These are phyloP conservation scores for Pseudogymnoascus sp. DNA, from an alignment of 2,329 filamentous ascomycete species.

Conservation along the genomic window DNA sequence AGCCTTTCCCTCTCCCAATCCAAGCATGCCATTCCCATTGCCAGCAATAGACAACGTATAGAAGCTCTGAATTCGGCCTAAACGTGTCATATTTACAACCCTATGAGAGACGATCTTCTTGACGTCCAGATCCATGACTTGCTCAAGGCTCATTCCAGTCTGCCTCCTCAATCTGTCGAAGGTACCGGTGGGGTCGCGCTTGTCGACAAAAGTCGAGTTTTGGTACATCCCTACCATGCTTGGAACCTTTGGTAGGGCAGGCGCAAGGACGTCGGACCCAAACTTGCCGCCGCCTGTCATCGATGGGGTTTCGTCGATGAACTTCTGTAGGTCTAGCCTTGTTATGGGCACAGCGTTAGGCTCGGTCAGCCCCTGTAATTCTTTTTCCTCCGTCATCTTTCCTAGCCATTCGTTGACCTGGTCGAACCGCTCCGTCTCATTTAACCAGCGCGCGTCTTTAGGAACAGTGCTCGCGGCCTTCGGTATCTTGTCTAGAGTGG, in stretches of 20 bases:
- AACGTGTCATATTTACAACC: conserved; percentile 88
- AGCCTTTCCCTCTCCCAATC: conserved; percentile 85
- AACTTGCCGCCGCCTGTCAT: conserved; percentile 8
- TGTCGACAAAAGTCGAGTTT: conserved; percentile 23
- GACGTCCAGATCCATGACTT: conserved; percentile 51
- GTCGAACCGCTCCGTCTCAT: conserved; percentile 53
- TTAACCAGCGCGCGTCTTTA: conserved; percentile 46
- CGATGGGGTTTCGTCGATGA: conserved; percentile 11
- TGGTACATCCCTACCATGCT: conserved; percentile 14
- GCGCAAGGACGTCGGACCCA: conserved; percentile 2
- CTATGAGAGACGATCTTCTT: conserved; percentile 69
- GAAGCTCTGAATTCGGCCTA: conserved; percentile 79
- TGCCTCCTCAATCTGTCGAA: conserved; percentile 37
- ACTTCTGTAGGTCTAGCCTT: conserved; percentile 14
- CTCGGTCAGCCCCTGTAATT: background rate
- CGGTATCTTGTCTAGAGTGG: conserved; percentile 67
- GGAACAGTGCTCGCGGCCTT: conserved; percentile 31
- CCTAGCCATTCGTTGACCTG: conserved; percentile 49
- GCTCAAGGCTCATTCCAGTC: conserved; percentile 47
- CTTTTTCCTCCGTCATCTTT: conserved; percentile 11
- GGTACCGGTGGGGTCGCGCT: conserved; percentile 30
- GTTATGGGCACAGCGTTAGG: background rate
- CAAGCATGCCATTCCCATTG: conserved; percentile 78
- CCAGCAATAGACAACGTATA: conserved; percentile 79
- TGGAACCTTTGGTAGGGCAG: conserved; percentile 14